A percentile compares a stretch with the other conserved stretches of the same genome.
Evolutionary conservation across 2,329 filamentous ascomycete genomes (phyloP).

Genomic region (Fusarium hainanense): DNA sequence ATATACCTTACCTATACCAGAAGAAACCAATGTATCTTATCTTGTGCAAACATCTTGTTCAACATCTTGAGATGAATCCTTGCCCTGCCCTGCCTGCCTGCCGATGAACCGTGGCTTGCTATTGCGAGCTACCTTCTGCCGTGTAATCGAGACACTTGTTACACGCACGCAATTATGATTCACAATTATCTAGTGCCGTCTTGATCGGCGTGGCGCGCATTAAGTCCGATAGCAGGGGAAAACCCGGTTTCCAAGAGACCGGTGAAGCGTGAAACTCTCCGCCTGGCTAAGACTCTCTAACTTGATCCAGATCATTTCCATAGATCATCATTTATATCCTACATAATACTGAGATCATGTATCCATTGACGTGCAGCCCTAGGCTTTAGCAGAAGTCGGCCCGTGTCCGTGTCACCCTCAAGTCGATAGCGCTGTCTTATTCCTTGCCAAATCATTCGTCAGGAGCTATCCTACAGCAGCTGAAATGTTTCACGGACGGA

Average conservation of each 20-base stretch:
- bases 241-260: background rate
- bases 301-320: no score
- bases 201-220: background rate
- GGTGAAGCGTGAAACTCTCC: background rate
- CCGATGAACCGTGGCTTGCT: background rate
- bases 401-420: background rate
- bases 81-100: no score
- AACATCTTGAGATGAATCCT: background rate
- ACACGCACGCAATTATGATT: background rate
- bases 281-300: background rate
- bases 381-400: background rate
- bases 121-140: background rate
- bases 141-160: conserved; percentile 5
- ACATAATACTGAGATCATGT: background rate
- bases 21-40: no score
- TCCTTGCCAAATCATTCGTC: background rate
- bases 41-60: background rate
- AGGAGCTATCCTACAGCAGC: background rate
- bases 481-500: background rate
- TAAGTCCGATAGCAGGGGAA: background rate
- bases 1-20: background rate
- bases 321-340: no score
- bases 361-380: background rate
- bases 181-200: background rate
- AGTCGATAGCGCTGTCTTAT: background rate